A percentile compares a stretch with the other conserved stretches of the same genome.
Evolutionary conservation across 331 rosid genomes (phyloP).

Genomic region (Pyrus hybrid): DNA sequence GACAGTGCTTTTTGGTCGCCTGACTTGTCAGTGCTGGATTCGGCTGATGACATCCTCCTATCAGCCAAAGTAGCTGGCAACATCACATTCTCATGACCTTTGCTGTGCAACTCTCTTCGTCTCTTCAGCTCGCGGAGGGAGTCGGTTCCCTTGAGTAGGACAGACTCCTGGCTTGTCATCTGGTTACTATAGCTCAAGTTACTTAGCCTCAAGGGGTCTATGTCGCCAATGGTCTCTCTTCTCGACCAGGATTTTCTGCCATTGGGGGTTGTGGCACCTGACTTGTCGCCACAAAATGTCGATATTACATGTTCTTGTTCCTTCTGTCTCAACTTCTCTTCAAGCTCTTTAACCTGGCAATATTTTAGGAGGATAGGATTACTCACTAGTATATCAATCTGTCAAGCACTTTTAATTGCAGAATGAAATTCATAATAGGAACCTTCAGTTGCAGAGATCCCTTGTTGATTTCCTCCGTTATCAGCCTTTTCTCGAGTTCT

Average conservation of each 20-base stretch:
- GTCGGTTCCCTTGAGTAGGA: slow-evolving; percentile 37
- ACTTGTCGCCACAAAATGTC: slow-evolving; percentile 23
- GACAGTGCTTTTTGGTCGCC: slow-evolving; percentile 40
- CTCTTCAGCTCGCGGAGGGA: slow-evolving; percentile 33
- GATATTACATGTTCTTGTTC: slow-evolving; percentile 30
- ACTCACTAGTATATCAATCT: neutral
- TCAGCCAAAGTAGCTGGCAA: slow-evolving; percentile 24
- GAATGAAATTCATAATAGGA: neutral
- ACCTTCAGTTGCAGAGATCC: slow-evolving; percentile 43
- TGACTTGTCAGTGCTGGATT: slow-evolving; percentile 30
- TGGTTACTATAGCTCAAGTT: slow-evolving; percentile 35
- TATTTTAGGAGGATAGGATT: neutral
- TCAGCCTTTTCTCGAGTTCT: slow-evolving; percentile 51
- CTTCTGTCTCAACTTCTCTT: slow-evolving; percentile 40
- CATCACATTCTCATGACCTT: slow-evolving; percentile 33
- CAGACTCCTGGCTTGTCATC: slow-evolving; percentile 31
- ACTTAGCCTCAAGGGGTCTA: slow-evolving; percentile 32
- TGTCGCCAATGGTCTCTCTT: slow-evolving; percentile 31
- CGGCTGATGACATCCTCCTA: neutral
- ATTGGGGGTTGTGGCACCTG: slow-evolving; percentile 32
- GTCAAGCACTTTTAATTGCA: neutral
- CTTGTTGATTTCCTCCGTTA: slow-evolving; percentile 39
- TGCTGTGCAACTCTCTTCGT: slow-evolving; percentile 46
- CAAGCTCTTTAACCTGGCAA: slow-evolving; percentile 57
- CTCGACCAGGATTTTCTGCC: slow-evolving; percentile 16